A percentile compares a stretch with the other conserved stretches of the same genome.
phyloP scores from a whole-genome alignment of 257 asterid genomes.

The Penstemon davidsonii region DNA sequence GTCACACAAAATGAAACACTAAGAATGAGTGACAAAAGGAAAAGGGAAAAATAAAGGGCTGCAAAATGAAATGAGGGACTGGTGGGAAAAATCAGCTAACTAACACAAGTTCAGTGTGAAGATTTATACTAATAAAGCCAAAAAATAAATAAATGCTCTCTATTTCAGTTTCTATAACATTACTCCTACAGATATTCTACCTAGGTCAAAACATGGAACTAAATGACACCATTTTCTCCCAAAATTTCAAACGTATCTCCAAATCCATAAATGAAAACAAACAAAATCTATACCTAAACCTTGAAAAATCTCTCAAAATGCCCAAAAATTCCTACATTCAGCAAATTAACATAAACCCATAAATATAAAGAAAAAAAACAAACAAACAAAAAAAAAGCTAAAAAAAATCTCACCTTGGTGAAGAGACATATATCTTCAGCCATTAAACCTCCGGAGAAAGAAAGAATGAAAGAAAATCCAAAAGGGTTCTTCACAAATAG shows the following conservation, averaged over 20 bases:
- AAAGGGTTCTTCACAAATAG: constrained; percentile 32
- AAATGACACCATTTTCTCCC: neutral
- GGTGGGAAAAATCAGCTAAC: neutral
- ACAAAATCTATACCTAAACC: constrained; percentile 15
- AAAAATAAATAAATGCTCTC: neutral
- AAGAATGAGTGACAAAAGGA: neutral
- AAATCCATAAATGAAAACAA: constrained; percentile 12
- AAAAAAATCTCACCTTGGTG: constrained; percentile 65
- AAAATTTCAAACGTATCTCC: constrained; percentile 16
- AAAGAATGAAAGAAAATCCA: constrained; percentile 25
- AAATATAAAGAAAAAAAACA: neutral
- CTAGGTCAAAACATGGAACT: neutral
- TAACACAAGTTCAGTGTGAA: neutral
- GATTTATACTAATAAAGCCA: neutral
- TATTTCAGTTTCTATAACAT: neutral
- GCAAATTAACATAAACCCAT: constrained; percentile 8
- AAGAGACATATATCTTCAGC: constrained; percentile 75
- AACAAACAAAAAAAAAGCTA: neutral
- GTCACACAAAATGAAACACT: neutral
- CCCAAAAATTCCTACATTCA: neutral
- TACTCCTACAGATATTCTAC: neutral
- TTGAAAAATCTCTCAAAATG: neutral
- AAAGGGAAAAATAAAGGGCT: neutral
- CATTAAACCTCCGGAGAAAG: constrained; percentile 41
- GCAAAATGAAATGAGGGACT: neutral